Evolutionary conservation across 371 early-diverging fungal genomes (phyloP).

Genomic region (Syncephalastrum contaminatum): DNA sequence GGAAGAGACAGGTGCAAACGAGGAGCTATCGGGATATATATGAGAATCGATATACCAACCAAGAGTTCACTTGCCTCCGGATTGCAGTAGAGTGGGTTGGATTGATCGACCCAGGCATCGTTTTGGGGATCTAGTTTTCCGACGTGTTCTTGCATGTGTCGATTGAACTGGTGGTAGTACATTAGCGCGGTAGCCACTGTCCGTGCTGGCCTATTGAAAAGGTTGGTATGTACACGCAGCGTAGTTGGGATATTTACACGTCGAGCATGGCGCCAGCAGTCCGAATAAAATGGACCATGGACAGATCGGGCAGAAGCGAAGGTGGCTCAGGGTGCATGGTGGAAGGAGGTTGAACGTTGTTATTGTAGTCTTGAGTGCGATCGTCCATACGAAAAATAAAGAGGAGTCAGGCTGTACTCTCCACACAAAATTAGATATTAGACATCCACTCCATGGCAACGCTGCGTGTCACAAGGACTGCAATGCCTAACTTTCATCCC

Average conservation of each 20-base stretch:
- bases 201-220: slow-evolving; percentile 38
- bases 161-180: slow-evolving; percentile 45
- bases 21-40: slow-evolving; percentile 26
- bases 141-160: slow-evolving; percentile 27
- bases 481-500: too few species aligned
- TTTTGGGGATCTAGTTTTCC: slow-evolving; percentile 13
- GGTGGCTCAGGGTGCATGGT: neutral
- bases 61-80: slow-evolving; percentile 28
- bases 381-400: too few species aligned
- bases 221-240: neutral
- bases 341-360: neutral
- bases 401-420: too few species aligned
- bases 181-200: slow-evolving; percentile 47
- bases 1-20: slow-evolving; percentile 50
- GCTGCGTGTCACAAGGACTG: too few species aligned
- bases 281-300: slow-evolving; percentile 26
- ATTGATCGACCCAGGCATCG: slow-evolving; percentile 21
- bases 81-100: slow-evolving; percentile 23
- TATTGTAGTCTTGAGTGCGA: neutral
- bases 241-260: slow-evolving; percentile 19
- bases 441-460: too few species aligned
- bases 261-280: slow-evolving; percentile 33
- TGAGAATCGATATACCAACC: neutral
- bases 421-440: too few species aligned
- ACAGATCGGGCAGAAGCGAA: slow-evolving; percentile 18